These are phyloP conservation scores for Paraphoma sp. DNA, from an alignment of 2,329 filamentous ascomycete species.

Conservation along the genomic window DNA sequence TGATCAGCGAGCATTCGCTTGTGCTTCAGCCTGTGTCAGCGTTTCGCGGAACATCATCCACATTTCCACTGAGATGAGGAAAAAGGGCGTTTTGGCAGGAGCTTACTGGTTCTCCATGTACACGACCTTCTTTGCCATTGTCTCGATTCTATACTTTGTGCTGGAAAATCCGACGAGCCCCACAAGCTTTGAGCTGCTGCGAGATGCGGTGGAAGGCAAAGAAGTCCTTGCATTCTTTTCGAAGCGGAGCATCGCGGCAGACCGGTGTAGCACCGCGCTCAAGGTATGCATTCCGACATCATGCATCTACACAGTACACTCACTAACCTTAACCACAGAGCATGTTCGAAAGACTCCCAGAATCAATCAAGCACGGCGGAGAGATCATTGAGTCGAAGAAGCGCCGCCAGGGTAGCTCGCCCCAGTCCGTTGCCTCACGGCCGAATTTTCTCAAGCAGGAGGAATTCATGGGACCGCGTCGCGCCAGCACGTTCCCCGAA, in stretches of 20 bases:
- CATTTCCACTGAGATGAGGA: constrained; percentile 79
- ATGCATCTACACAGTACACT: not conserved
- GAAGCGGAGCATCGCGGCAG: constrained; percentile 85
- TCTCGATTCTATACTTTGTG: constrained; percentile 80
- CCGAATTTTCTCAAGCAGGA: constrained; percentile 34
- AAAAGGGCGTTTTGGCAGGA: constrained; percentile 75
- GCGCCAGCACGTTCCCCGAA: constrained; percentile 48
- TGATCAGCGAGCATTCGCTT: constrained; percentile 81
- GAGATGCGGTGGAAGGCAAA: constrained; percentile 83
- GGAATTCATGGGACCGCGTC: constrained; percentile 29
- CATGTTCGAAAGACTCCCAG: constrained; percentile 84
- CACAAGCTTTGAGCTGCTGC: constrained; percentile 78
- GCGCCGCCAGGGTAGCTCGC: constrained; percentile 47
- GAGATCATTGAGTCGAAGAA: constrained; percentile 43
- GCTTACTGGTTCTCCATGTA: constrained; percentile 89
- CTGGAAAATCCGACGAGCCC: constrained; percentile 79
- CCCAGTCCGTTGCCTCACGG: constrained; percentile 34
- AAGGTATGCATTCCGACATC: constrained; percentile 61
- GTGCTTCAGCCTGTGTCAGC: constrained; percentile 70
- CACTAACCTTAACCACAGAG: constrained; percentile 57
- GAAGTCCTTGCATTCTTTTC: constrained; percentile 81
- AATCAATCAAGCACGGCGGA: constrained; percentile 63
- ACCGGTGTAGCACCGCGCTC: constrained; percentile 80
- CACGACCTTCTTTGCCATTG: constrained; percentile 80
- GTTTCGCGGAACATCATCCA: constrained; percentile 78